Conservation (phyloP, 2,329 filamentous ascomycete genomes). For the Purpureocillium takamizusanense region DNA sequence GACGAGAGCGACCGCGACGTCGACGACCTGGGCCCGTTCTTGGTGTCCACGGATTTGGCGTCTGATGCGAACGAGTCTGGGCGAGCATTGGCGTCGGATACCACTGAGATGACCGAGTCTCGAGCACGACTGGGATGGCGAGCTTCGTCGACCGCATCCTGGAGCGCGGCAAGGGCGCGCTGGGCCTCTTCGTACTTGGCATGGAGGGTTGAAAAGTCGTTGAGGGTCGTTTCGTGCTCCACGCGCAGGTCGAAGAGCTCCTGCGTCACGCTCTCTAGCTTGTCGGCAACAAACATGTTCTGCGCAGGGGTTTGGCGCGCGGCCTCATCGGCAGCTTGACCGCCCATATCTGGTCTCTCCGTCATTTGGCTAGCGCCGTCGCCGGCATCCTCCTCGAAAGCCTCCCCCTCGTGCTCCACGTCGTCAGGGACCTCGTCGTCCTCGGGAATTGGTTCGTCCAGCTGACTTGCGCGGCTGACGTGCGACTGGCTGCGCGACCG, state of each 20-base stretch:
- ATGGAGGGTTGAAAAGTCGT: slow-evolving; percentile 72
- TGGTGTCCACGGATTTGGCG: slow-evolving; percentile 60
- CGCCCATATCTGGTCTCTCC: slow-evolving; percentile 20
- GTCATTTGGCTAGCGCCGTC: neutral
- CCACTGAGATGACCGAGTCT: slow-evolving; percentile 46
- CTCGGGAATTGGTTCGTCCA: slow-evolving; percentile 47
- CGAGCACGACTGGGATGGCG: slow-evolving; percentile 50
- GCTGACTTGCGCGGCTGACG: slow-evolving; percentile 42
- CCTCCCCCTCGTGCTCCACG: slow-evolving; percentile 34
- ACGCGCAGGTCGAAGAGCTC: slow-evolving; percentile 85
- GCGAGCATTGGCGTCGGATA: slow-evolving; percentile 41
- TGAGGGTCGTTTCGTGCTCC: slow-evolving; percentile 78
- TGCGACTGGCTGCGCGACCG: slow-evolving; percentile 47
- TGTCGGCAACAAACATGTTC: slow-evolving; percentile 79
- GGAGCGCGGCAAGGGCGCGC: slow-evolving; percentile 70
- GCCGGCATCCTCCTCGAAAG: neutral
- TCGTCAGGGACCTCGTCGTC: slow-evolving; percentile 31
- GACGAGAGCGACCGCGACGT: slow-evolving; percentile 81
- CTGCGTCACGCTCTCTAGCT: slow-evolving; percentile 82
- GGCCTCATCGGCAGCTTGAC: slow-evolving; percentile 34
- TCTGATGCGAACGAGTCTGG: slow-evolving; percentile 82
- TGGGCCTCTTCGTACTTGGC: slow-evolving; percentile 88
- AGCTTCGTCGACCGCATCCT: slow-evolving; percentile 75
- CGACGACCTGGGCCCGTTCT: slow-evolving; percentile 58
- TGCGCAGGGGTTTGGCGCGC: slow-evolving; percentile 61